Conservation (phyloP, 2,329 filamentous ascomycete genomes). For the Fusarium buxicola region DNA sequence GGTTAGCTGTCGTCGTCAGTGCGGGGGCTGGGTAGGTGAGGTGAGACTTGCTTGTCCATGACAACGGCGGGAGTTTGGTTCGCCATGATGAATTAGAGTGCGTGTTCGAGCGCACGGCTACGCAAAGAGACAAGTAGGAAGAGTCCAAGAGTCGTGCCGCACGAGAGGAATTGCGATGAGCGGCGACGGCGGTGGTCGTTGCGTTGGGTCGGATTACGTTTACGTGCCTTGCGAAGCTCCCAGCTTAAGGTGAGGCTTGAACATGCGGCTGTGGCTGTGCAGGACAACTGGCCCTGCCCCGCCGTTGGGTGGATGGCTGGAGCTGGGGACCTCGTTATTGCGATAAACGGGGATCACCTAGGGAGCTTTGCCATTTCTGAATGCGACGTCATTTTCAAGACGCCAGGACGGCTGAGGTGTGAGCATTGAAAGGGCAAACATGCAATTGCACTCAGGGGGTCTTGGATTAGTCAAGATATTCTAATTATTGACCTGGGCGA, state of each 20-base stretch:
- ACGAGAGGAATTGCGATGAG: conserved; percentile 34
- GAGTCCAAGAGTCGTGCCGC: conserved; percentile 29
- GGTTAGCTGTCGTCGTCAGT: conserved; percentile 48
- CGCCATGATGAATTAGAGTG: conserved; percentile 73
- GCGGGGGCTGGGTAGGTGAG: conserved; percentile 50
- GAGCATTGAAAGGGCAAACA: not conserved
- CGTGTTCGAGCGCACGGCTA: conserved; percentile 39
- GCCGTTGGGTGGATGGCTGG: conserved; percentile 30
- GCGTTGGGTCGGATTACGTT: conserved; percentile 44
- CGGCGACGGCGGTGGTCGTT: conserved; percentile 40
- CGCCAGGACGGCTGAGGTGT: not conserved
- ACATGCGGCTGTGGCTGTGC: conserved; percentile 38
- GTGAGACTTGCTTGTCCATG: conserved; percentile 97
- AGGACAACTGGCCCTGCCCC: conserved; percentile 33
- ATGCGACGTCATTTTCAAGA: conserved; percentile 6
- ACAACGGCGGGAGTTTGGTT: conserved; percentile 99
- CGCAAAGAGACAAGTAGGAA: conserved; percentile 14
- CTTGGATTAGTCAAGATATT: not conserved
- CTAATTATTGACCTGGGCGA: too few species aligned
- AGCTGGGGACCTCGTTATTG: conserved; percentile 15
- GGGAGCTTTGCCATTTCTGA: not conserved
- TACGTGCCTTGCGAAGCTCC: conserved; percentile 47
- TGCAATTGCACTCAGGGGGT: not conserved
- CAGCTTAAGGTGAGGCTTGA: conserved; percentile 43
- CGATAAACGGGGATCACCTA: conserved; percentile 18